Evolutionary conservation across 192 early-diverging fungal genomes (phyloP), one percentile per base, ranked within the genome.

Genomic region (Coemansia sp.): DNA sequence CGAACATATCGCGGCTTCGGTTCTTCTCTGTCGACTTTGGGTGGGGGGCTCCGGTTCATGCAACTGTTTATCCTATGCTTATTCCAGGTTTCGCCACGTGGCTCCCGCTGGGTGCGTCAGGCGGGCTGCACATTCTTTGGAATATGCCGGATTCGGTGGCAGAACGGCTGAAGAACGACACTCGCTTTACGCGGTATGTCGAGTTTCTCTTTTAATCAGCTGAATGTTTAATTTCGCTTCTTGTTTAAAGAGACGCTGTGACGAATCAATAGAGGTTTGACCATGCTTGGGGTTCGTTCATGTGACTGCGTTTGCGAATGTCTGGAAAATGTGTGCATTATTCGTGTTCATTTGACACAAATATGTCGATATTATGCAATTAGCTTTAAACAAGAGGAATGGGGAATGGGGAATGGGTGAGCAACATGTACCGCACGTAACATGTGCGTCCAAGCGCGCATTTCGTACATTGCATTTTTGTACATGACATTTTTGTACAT

Each of bases 11-110:
- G 11, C 42, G 67, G 7, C 58, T 73, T 9, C 11, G 28, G 14
- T 73, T 66, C 26, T 79, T 69, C 24, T 25, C 48, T n/a, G 63
- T 56, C 4, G 67, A 79, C 34, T 79, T 79, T 66, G 76, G 70
- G 6, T 79, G 72, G 56, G 76, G 76, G 14, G 17, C 44, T 4
- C 76, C 76, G 0, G 44, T 28, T 2, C 63, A 71, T 28, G 60
- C 47, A 21, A 69, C 76, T 2, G 42, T 73, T 21, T 79, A 73
- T 44, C 76, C 76, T 1, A 57, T 56, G 63, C 58, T 79, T 12
- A 60, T 79, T 25, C 76, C 76, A 0, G 76, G 70, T 1, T 79
- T 79, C 36, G 37, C 76, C 44, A 49, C 47, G 21, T 73, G 66
- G 70, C 18, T 63, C 49, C 70, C 76, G 7, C 12, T 79, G 53